Evolutionary conservation across 2,329 filamentous ascomycete genomes (phyloP).

Genomic region (Calycina marina): DNA sequence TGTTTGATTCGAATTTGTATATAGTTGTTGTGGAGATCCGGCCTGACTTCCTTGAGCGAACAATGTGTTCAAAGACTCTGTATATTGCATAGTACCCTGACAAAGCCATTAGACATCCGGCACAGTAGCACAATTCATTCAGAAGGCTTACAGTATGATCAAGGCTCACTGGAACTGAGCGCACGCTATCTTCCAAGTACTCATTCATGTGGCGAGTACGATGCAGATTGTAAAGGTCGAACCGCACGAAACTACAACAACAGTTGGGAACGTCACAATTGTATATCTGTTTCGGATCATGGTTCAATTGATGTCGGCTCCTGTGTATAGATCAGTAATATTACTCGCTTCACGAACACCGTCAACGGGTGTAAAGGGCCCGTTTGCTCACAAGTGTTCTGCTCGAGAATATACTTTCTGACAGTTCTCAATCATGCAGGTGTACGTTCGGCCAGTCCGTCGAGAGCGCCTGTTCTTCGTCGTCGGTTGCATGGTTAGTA

Average conservation of each 20-base stretch:
- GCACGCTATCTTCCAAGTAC: constrained; percentile 61
- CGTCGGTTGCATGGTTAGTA: too few relatives aligned
- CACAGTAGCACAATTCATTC: constrained; percentile 18
- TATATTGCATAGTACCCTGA: too few relatives aligned
- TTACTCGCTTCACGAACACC: constrained; percentile 4
- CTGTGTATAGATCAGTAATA: constrained; percentile 43
- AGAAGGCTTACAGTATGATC: constrained; percentile 13
- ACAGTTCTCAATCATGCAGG: constrained; percentile 76
- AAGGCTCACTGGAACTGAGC: constrained; percentile 46
- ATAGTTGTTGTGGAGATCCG: too few relatives aligned
- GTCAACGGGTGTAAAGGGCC: neutral
- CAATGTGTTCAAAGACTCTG: too few relatives aligned
- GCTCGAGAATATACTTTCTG: constrained; percentile 94
- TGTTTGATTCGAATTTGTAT: too few relatives aligned
- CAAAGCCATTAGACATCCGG: constrained; percentile 18
- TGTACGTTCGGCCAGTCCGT: too few relatives aligned
- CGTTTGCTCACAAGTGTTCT: constrained; percentile 74
- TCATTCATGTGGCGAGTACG: constrained; percentile 68
- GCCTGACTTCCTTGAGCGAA: too few relatives aligned
- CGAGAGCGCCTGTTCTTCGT: too few relatives aligned
- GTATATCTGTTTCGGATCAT: constrained; percentile 91
- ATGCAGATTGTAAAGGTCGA: constrained; percentile 80
- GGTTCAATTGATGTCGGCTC: constrained; percentile 92
- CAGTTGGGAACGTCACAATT: constrained; percentile 87
- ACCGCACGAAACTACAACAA: constrained; percentile 77